phyloP scores from a whole-genome alignment of 495 filamentous ascomycete genomes.

The Tricharina praecox region DNA sequence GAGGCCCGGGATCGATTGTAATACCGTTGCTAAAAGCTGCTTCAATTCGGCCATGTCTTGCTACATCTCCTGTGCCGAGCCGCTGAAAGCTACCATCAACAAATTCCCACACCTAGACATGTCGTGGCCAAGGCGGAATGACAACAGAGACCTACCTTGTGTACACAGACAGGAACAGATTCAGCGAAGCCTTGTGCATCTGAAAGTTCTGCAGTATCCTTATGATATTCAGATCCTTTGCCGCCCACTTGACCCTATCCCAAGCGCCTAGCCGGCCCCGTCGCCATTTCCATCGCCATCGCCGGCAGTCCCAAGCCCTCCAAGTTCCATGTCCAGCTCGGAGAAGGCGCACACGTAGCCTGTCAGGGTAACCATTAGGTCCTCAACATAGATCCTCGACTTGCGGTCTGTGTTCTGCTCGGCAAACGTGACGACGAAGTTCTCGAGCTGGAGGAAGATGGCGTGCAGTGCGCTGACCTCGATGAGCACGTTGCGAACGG shows the following conservation, averaged over 20 bases:
- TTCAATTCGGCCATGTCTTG: background rate
- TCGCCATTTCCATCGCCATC: no score
- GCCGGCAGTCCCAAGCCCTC: background rate
- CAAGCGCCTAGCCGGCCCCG: background rate
- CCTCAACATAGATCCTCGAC: conserved; percentile 7
- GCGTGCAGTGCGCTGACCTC: conserved; percentile 1
- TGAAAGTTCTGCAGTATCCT: background rate
- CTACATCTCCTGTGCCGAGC: background rate
- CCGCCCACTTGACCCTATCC: no score
- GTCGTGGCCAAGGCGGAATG: no score
- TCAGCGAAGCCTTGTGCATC: background rate
- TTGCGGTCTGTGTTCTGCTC: background rate
- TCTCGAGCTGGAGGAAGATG: background rate
- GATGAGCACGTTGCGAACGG: background rate
- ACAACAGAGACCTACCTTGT: no score
- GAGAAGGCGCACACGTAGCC: conserved; percentile 9
- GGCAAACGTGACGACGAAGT: background rate
- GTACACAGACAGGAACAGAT: no score
- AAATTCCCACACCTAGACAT: no score
- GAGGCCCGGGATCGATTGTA: background rate
- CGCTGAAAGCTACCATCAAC: background rate
- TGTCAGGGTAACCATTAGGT: conserved; percentile 1
- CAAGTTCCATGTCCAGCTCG: conserved; percentile 3
- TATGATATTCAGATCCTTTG: background rate
- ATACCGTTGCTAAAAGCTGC: background rate